These are phyloP conservation scores for Phascolomyces articulosus DNA, from an alignment of 371 early-diverging fungal species.

Conservation along the genomic window DNA sequence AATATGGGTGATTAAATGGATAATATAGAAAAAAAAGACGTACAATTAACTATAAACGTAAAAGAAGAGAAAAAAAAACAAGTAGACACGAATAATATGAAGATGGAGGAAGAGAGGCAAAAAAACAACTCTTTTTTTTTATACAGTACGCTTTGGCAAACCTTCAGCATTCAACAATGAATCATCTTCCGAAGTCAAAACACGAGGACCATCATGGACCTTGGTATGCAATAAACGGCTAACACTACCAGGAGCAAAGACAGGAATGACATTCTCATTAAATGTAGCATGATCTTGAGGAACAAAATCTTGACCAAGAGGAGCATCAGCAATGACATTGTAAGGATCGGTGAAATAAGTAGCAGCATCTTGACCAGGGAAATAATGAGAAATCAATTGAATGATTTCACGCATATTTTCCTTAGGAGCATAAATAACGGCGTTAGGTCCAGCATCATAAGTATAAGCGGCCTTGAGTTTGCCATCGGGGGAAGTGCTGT, in stretches of 20 bases:
- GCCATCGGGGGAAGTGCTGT: conserved; percentile 63
- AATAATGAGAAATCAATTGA: conserved; percentile 79
- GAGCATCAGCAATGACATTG: conserved; percentile 36
- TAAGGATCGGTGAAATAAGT: conserved; percentile 70
- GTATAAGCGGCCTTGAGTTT: conserved; percentile 80
- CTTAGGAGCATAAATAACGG: conserved; percentile 91
- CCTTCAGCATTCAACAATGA: conserved; percentile 66
- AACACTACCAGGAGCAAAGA: conserved; percentile 75
- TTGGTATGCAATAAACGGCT: conserved; percentile 88
- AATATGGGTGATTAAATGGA: no score
- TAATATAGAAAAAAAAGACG: no score
- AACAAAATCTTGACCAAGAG: conserved; percentile 46
- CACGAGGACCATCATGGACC: conserved; percentile 93
- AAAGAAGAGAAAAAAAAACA: no score
- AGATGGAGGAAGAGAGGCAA: no score
- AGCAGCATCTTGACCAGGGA: conserved; percentile 66
- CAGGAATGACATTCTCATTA: conserved; percentile 61
- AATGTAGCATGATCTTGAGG: conserved; percentile 45
- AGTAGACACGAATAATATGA: no score
- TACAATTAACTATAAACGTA: no score
- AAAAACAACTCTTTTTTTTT: conserved; percentile 1
- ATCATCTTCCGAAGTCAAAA: conserved; percentile 60
- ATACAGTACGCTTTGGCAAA: conserved; percentile 49
- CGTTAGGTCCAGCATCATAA: conserved; percentile 99
- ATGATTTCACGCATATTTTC: conserved; percentile 85